Percentiles rank a stretch among this genome's conserved stretches.
Evolutionary conservation across 306 rosid species (phyloP).

Genomic region (Delonix regia): DNA sequence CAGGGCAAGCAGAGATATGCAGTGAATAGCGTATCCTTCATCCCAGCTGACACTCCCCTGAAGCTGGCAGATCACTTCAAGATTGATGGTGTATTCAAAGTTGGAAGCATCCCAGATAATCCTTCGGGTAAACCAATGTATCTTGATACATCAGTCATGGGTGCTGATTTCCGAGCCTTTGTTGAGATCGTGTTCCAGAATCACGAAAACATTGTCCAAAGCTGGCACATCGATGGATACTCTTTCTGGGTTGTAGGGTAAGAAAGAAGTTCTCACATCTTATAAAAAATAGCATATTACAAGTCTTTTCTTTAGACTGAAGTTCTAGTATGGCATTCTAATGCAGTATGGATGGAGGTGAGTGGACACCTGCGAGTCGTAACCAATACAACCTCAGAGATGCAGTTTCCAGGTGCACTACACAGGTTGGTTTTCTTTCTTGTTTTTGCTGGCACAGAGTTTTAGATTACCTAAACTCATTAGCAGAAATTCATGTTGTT

Average conservation of each 20-base stretch:
- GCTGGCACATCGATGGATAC: constrained; percentile 90
- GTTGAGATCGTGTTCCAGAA: constrained; percentile 85
- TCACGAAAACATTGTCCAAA: constrained; percentile 69
- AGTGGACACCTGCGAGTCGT: constrained; percentile 75
- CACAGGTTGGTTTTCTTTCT: constrained; percentile 60
- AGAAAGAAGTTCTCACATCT: constrained; percentile 44
- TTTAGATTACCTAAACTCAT: not conserved
- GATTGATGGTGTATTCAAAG: constrained; percentile 66
- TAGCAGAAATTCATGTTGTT: not conserved
- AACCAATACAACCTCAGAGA: constrained; percentile 75
- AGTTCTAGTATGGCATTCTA: not conserved
- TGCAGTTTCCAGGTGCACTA: constrained; percentile 80
- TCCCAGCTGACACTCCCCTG: constrained; percentile 76
- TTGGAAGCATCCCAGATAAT: constrained; percentile 74
- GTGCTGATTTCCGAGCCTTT: constrained; percentile 79
- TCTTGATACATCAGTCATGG: constrained; percentile 87
- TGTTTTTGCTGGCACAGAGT: not conserved
- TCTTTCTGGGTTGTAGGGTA: constrained; percentile 97
- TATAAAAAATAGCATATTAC: not conserved
- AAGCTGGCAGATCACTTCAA: constrained; percentile 90
- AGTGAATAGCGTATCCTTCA: constrained; percentile 74
- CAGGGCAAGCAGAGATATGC: constrained; percentile 80
- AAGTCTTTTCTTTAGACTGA: not conserved
- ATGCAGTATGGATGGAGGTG: constrained; percentile 89
- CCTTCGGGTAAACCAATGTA: constrained; percentile 61